phyloP scores from a whole-genome alignment of 176 grass and related monocot genomes.

The Sorghum bicolor region DNA sequence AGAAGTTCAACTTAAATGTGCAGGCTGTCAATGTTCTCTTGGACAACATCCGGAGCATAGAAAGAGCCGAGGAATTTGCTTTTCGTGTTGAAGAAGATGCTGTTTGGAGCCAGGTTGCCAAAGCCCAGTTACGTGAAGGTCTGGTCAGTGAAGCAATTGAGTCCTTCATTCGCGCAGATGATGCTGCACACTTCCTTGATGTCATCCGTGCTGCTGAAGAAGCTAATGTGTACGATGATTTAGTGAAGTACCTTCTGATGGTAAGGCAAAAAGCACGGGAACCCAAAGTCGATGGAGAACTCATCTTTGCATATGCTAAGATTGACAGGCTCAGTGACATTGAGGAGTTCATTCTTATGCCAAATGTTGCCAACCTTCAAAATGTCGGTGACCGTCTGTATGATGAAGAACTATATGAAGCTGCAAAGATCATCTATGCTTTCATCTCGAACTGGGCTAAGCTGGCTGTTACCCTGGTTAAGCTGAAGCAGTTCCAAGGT shows the following conservation, averaged over 20 bases:
- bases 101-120: too few relatives aligned
- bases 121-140: too few relatives aligned
- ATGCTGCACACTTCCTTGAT: slow-evolving; percentile 91
- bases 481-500: slow-evolving; percentile 96
- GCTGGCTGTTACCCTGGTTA: slow-evolving; percentile 80
- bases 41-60: too few relatives aligned
- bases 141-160: too few relatives aligned
- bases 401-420: slow-evolving; percentile 91
- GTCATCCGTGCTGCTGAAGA: too few relatives aligned
- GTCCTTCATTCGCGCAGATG: slow-evolving; percentile 94
- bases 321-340: slow-evolving; percentile 80
- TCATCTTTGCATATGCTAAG: slow-evolving; percentile 98
- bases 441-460: slow-evolving; percentile 99
- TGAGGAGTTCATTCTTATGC: slow-evolving; percentile 96
- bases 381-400: slow-evolving; percentile 89
- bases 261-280: slow-evolving; percentile 84
- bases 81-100: too few relatives aligned
- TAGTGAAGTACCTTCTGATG: slow-evolving; percentile 90
- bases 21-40: too few relatives aligned
- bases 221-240: slow-evolving; percentile 86
- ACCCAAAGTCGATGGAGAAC: slow-evolving; percentile 83
- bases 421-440: slow-evolving; percentile 97
- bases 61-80: too few relatives aligned
- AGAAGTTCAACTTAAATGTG: too few relatives aligned
- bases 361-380: slow-evolving; percentile 95